These are phyloP conservation scores for Pisolithus orientalis DNA, from an alignment of 768 basidiomycete genomes.

Conservation along the genomic window DNA sequence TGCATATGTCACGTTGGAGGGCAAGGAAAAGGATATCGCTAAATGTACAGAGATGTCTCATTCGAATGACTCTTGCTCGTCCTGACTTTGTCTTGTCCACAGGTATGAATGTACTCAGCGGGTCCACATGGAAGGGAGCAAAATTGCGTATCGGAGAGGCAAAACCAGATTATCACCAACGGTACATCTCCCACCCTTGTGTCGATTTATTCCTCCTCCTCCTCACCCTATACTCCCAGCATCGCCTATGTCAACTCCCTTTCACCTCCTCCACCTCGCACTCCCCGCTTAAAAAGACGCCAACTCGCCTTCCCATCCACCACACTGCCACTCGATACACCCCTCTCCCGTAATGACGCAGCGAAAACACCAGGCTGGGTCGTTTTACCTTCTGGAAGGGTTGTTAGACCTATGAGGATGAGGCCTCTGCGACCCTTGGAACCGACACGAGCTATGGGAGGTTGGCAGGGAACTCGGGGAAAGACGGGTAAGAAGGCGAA, in stretches of 20 bases:
- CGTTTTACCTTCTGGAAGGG: constrained; percentile 57
- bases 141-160: constrained; percentile 80
- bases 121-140: constrained; percentile 84
- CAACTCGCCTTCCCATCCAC: constrained; percentile 33
- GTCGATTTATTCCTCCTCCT: background rate
- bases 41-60: constrained; percentile 47
- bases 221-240: background rate
- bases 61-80: background rate
- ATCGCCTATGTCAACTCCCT: constrained; percentile 12
- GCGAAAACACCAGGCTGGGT: constrained; percentile 59
- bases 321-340: constrained; percentile 57
- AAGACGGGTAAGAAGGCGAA: constrained; percentile 31
- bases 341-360: constrained; percentile 54
- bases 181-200: constrained; percentile 31
- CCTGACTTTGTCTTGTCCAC: background rate
- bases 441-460: constrained; percentile 8
- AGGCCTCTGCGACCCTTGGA: constrained; percentile 58
- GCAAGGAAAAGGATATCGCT: constrained; percentile 49
- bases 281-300: constrained; percentile 32
- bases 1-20: constrained; percentile 68
- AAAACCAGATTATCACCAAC: constrained; percentile 63
- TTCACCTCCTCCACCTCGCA: constrained; percentile 25
- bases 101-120: constrained; percentile 75
- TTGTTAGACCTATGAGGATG: constrained; percentile 64
- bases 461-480: constrained; percentile 7